Evolutionary conservation across 1,284 basidiomycete species (phyloP), one percentile per base, ranked within the genome.

Genomic region (Microbotryum violaceum): DNA sequence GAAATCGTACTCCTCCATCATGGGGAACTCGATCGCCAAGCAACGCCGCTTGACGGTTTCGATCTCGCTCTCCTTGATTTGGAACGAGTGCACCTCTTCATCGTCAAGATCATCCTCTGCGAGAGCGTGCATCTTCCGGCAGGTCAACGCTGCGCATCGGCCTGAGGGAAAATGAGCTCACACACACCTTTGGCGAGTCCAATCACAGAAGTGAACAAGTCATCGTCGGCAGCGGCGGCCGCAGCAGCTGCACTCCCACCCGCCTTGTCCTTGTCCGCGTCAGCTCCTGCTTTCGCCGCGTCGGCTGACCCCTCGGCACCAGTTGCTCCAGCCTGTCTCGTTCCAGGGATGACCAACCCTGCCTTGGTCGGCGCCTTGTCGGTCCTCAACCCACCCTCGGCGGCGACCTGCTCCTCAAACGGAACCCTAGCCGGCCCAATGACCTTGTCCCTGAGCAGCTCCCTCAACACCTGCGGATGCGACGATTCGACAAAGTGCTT

Each of bases 1-100:
- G 80, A 97, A 97, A 75, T 97, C 93, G 74, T 97, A 97, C 76
- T 97, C 93, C 75, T 97, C 93, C 54, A 97, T 80, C 83, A 96
- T 94, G 3, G 93, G 93, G 68, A 92, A 91, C 73, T 96, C 91
- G 49, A 97, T 82, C 69, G 94, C 91, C 70, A 91, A 91, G 74
- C 93, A 97, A 1, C 73, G 66, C 31, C 71, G 67, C 61, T 74
- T 74, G 61, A 74, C 73, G 51, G 64, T 70, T 75, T 97, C 93
- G 69, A 97, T 94, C 73, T 89, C 89, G 49, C 85, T 81, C 67
- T 91, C 90, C 63, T 88, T 83, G 62, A 97, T 94, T 77, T 97
- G 88, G 72, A 97, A 97, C 3, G 91, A 87, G 75, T 96, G 91
- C 2, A 94, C 90, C 60, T 90, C 89, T 66, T 96, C 92, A 70